Evolutionary conservation across 2,329 filamentous ascomycete genomes (phyloP).

Genomic region (Fusarium sp.): DNA sequence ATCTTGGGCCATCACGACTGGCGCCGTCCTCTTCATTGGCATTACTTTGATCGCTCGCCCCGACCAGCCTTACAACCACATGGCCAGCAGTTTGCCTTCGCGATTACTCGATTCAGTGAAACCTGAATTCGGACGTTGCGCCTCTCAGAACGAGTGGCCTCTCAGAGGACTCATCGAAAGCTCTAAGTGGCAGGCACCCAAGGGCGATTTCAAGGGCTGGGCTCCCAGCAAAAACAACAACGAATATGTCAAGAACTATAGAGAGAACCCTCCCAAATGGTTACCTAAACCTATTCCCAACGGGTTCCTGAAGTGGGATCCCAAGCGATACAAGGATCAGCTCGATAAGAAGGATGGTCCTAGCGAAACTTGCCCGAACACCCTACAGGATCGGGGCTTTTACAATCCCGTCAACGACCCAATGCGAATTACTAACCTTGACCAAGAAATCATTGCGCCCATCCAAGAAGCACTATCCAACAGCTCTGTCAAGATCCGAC

Average conservation of each 20-base stretch:
- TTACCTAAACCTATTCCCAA: constrained; percentile 40
- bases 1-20: constrained; percentile 20
- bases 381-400: constrained; percentile 29
- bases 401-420: constrained; percentile 55
- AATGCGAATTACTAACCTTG: constrained; percentile 54
- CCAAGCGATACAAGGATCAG: constrained; percentile 27
- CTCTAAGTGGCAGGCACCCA: constrained; percentile 40
- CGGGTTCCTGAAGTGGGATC: constrained; percentile 47
- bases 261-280: constrained; percentile 44
- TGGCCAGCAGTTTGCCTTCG: constrained; percentile 47
- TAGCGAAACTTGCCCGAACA: constrained; percentile 23
- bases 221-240: constrained; percentile 45
- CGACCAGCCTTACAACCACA: constrained; percentile 45
- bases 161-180: constrained; percentile 43
- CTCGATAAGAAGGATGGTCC: constrained; percentile 40
- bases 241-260: constrained; percentile 39
- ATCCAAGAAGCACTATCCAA: constrained; percentile 42
- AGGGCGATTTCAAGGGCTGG: constrained; percentile 49
- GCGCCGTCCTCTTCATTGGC: constrained; percentile 34
- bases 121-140: constrained; percentile 37
- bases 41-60: constrained; percentile 42
- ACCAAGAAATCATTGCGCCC: constrained; percentile 46
- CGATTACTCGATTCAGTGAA: constrained; percentile 42
- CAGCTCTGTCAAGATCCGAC: constrained; percentile 52
- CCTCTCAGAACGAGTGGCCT: constrained; percentile 43